These are phyloP conservation scores for Verticillium dahliae DNA, from an alignment of 2,329 filamentous ascomycete species.

Conservation along the genomic window DNA sequence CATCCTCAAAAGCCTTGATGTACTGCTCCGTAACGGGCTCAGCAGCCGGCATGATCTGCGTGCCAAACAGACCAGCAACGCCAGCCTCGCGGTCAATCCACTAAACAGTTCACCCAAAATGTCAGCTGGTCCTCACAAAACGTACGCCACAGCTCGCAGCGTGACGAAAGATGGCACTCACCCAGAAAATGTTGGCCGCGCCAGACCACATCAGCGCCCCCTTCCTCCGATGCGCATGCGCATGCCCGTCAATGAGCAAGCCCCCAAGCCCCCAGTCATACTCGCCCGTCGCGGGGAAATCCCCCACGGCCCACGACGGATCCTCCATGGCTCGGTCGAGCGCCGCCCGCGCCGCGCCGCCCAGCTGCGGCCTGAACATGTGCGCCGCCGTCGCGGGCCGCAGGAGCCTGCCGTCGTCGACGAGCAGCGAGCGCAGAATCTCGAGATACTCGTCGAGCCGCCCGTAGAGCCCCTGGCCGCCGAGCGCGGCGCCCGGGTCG, in stretches of 20 bases:
- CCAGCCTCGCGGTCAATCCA: constrained; percentile 27
- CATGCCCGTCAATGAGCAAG: constrained; percentile 29
- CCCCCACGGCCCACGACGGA: constrained; percentile 17
- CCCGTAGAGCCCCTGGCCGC: constrained; percentile 28
- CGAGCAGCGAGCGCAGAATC: constrained; percentile 38
- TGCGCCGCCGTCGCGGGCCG: constrained; percentile 19
- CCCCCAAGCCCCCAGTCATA: constrained; percentile 35
- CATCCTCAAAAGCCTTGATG: constrained; percentile 28
- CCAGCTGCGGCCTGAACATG: constrained; percentile 35
- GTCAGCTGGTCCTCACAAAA: neutral
- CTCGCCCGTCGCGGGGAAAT: constrained; percentile 23
- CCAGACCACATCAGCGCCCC: constrained; percentile 37
- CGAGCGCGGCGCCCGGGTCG: constrained; percentile 17
- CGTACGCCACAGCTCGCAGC: too few species aligned
- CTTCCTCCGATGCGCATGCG: constrained; percentile 26
- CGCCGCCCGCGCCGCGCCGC: constrained; percentile 12
- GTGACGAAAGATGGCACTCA: constrained; percentile 21
- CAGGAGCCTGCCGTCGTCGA: constrained; percentile 18
- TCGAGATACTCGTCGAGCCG: constrained; percentile 33
- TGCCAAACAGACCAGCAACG: constrained; percentile 32
- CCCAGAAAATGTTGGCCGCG: constrained; percentile 39
- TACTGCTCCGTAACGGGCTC: constrained; percentile 26
- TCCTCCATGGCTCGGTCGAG: constrained; percentile 20
- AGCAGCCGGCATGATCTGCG: constrained; percentile 33
- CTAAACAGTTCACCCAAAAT: constrained; percentile 5